These are phyloP conservation scores for Zoysia matrella DNA, from an alignment of 202 grass and related monocot genomes.

Conservation along the genomic window DNA sequence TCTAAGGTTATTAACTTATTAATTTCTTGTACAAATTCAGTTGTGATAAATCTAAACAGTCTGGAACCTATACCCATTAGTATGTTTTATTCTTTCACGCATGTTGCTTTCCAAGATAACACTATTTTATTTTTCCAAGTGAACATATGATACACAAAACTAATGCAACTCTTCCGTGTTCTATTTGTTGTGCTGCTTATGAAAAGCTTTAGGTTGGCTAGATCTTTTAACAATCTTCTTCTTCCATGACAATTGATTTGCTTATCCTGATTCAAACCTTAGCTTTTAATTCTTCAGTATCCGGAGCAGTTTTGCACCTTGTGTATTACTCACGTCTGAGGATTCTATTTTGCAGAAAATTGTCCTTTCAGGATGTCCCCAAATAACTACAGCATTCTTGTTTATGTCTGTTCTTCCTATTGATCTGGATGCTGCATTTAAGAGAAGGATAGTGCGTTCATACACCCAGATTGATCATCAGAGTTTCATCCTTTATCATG, in stretches of 20 bases:
- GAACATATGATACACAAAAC: background rate
- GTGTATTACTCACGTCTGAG: constrained; percentile 2
- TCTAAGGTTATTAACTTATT: constrained; percentile 68
- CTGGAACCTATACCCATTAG: background rate
- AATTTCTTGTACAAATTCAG: constrained; percentile 29
- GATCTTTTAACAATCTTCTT: constrained; percentile 19
- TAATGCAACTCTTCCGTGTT: constrained; percentile 18
- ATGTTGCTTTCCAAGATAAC: constrained; percentile 18
- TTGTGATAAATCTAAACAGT: constrained; percentile 13
- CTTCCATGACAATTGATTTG: constrained; percentile 14
- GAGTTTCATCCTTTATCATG: constrained; percentile 38
- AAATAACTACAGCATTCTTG: constrained; percentile 67
- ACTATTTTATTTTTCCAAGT: background rate
- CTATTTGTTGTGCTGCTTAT: constrained; percentile 19
- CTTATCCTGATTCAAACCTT: constrained; percentile 29
- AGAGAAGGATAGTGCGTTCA: constrained; percentile 55
- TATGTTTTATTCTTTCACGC: background rate
- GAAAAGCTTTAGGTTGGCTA: constrained; percentile 34
- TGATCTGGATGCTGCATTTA: constrained; percentile 58
- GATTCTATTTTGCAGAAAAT: constrained; percentile 70
- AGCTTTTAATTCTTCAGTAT: constrained; percentile 6
- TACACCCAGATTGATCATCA: constrained; percentile 37
- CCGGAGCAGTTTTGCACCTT: constrained; percentile 17
- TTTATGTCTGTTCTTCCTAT: constrained; percentile 59
- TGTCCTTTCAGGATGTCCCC: constrained; percentile 69